phyloP scores from a whole-genome alignment of 2,329 filamentous ascomycete genomes.

The Sporothrix dimorphospora region DNA sequence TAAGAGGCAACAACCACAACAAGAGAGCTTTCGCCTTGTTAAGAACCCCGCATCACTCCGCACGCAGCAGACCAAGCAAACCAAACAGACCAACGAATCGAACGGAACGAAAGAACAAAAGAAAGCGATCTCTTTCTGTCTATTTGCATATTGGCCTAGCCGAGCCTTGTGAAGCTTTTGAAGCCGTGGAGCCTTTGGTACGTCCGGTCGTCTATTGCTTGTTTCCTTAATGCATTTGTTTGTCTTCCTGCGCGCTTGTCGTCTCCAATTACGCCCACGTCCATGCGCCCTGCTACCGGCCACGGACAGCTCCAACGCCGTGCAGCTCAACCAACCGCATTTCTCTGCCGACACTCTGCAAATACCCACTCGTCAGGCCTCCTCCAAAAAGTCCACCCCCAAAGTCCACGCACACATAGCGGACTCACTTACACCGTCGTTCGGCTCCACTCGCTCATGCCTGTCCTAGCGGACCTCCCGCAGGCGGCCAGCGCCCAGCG shows the following conservation, averaged over 20 bases:
- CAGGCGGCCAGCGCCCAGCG: background rate
- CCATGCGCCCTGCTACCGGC: background rate
- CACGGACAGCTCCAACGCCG: slow-evolving; percentile 4
- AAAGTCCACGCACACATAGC: background rate
- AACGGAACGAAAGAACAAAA: background rate
- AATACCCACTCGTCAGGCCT: slow-evolving; percentile 2
- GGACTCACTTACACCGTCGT: slow-evolving; percentile 7
- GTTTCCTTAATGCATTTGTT: background rate
- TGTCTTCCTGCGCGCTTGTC: background rate
- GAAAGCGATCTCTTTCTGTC: slow-evolving; percentile 7
- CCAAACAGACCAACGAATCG: background rate
- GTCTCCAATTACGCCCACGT: background rate
- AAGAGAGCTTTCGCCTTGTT: background rate
- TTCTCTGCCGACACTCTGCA: background rate
- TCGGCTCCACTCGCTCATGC: slow-evolving; percentile 13
- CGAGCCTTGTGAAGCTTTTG: slow-evolving; percentile 6
- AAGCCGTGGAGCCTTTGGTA: background rate
- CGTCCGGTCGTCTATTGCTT: background rate
- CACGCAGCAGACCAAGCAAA: background rate
- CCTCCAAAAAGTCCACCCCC: background rate
- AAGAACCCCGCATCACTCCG: slow-evolving; percentile 14
- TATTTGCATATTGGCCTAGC: slow-evolving; percentile 15
- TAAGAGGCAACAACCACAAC: background rate
- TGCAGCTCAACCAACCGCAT: slow-evolving; percentile 4
- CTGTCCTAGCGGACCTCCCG: background rate